phyloP scores from a whole-genome alignment of 805 yeast genomes.

The Candida adriatica region DNA sequence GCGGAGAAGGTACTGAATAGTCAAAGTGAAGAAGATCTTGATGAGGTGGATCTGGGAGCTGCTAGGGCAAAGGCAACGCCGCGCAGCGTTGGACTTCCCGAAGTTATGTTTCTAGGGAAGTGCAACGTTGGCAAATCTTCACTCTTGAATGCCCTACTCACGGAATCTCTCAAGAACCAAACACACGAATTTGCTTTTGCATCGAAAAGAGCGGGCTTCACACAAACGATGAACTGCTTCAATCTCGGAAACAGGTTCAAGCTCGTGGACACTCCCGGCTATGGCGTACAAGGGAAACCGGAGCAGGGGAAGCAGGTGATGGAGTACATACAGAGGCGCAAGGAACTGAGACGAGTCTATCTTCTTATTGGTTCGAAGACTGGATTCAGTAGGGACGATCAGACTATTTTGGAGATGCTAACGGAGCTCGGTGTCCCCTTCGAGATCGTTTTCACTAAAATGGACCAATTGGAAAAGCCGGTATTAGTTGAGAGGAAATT shows the following conservation, averaged over 20 bases:
- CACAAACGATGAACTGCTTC: constrained; percentile 62
- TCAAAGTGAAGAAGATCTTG: constrained; percentile 11
- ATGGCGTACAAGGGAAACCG: constrained; percentile 62
- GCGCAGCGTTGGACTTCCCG: constrained; percentile 45
- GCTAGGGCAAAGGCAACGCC: constrained; percentile 3
- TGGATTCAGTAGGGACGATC: constrained; percentile 57
- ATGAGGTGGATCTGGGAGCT: constrained; percentile 3
- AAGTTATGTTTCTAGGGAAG: constrained; percentile 68
- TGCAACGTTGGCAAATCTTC: constrained; percentile 88
- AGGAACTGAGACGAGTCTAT: constrained; percentile 49
- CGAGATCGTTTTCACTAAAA: constrained; percentile 72
- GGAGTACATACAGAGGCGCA: constrained; percentile 52
- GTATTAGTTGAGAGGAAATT: constrained; percentile 34
- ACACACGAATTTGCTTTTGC: constrained; percentile 40
- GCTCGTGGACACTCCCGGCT: constrained; percentile 85
- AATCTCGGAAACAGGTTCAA: constrained; percentile 58
- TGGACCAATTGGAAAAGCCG: constrained; percentile 45
- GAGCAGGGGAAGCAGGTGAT: constrained; percentile 66
- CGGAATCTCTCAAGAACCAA: constrained; percentile 28
- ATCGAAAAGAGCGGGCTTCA: constrained; percentile 49
- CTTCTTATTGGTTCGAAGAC: constrained; percentile 53
- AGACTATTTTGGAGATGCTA: constrained; percentile 42
- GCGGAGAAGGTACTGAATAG: constrained; percentile 10
- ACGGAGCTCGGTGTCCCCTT: constrained; percentile 53
- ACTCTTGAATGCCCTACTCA: constrained; percentile 53